A percentile compares a stretch with the other conserved stretches of the same genome.
Conservation (phyloP, 2,329 filamentous ascomycete genomes). For the Trichoderma sp. region DNA sequence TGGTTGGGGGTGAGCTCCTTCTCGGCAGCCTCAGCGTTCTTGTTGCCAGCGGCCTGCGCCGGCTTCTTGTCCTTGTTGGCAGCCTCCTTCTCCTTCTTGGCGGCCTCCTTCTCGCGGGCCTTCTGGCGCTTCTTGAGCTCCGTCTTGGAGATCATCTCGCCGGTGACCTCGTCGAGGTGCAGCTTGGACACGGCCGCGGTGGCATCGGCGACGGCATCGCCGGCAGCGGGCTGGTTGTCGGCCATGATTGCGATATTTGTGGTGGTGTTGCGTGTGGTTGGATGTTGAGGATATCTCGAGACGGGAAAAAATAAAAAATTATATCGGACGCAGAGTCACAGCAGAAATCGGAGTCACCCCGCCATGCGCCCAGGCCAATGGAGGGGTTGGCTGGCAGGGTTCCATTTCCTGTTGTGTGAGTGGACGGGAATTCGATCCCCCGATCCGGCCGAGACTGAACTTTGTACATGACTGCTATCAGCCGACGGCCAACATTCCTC, state of each 20-base stretch:
- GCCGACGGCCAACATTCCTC: no score
- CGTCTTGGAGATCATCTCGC: conserved; percentile 81
- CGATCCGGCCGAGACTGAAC: conserved; percentile 21
- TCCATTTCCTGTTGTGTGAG: conserved; percentile 5
- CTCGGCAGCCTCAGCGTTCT: conserved; percentile 63
- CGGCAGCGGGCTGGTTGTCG: conserved; percentile 39
- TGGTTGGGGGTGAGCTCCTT: conserved; percentile 61
- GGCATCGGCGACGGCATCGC: conserved; percentile 50
- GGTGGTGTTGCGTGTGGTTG: neutral
- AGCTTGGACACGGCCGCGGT: conserved; percentile 67
- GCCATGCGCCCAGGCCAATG: conserved; percentile 24
- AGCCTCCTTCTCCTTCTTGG: conserved; percentile 85
- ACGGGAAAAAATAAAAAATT: conserved; percentile 18
- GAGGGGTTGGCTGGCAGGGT: conserved; percentile 21
- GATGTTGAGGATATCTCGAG: neutral
- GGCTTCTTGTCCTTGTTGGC: conserved; percentile 49
- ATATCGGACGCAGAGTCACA: conserved; percentile 23
- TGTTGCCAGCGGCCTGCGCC: conserved; percentile 35
- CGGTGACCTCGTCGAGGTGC: conserved; percentile 88
- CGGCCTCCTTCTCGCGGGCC: conserved; percentile 80
- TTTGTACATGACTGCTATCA: neutral
- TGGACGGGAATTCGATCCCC: conserved; percentile 22
- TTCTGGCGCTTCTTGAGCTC: conserved; percentile 96
- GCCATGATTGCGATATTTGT: conserved; percentile 35
- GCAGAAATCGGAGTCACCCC: conserved; percentile 27